Base-by-base conservation (phyloP, 2,329 filamentous ascomycete species). In the Colletotrichum sp. region DNA sequence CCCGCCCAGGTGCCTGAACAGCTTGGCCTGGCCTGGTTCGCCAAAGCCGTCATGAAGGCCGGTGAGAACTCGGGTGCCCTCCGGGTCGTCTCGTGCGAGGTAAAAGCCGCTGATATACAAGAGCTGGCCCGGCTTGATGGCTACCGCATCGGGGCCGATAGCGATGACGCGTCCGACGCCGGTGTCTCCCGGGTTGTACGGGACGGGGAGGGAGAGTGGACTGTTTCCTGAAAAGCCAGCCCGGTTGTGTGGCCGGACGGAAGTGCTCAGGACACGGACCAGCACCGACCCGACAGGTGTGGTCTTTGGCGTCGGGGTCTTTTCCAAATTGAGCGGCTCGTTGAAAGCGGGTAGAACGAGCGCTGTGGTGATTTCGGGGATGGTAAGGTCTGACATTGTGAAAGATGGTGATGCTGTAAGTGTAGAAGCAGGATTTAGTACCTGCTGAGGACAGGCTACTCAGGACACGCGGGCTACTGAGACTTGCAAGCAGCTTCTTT, bases 131-230 rank as follows among this genome's bases (percentile, higher is more conserved):
- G 80, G 79, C 28, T 78, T 69, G 22, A 85, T 74, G 12, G 76
- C 65, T 1, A 81, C 79, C 8, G 82, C 79, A 71, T 87, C 84
- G 2, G 80, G 73, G 6, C 82, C 84, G n/a, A 80, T 77, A 13
- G 82, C 80, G 9, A 83, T 74, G 25, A 86, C 77, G 39, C 84
- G 84, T 52, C 82, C 84, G 69, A 87, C 80, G 71, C 81, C 80
- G 52, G 74, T 80, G 70, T 77, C 76, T 36, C 84, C 85, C 56
- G 80, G 82, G 43, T 85, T 80, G 66, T 83, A 77, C 34, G 82
- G 83, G 15, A 79, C 78, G 16, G 84, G 81, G 76, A 82, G 60
- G 60, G 60, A 62, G 32, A 62, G 60, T 15, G 60, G 60, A 16
- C 60, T 62, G n/a, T 62, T 62, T 18, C 60, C 60, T 12, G 30